phyloP scores from a whole-genome alignment of 345 rosid species.

The Erucastrum elatum region DNA sequence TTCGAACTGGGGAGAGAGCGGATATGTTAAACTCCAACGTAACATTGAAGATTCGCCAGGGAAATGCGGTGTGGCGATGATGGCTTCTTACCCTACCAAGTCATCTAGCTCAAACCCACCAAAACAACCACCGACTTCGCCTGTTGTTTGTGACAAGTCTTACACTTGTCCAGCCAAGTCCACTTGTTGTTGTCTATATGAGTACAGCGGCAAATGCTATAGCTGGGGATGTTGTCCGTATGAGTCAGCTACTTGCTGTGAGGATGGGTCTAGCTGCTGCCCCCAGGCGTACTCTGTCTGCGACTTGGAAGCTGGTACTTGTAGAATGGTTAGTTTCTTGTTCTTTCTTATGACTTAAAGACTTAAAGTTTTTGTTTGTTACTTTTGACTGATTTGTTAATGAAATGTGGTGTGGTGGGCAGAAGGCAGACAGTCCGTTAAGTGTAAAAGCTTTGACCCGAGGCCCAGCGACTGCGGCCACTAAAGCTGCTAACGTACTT shows the following conservation, averaged over 20 bases:
- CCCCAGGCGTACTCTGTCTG: slow-evolving; percentile 75
- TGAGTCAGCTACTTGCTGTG: slow-evolving; percentile 86
- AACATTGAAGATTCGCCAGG: slow-evolving; percentile 26
- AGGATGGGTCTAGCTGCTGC: slow-evolving; percentile 76
- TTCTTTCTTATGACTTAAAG: not conserved
- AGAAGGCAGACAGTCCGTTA: slow-evolving; percentile 65
- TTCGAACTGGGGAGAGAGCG: slow-evolving; percentile 40
- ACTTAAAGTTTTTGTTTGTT: not conserved
- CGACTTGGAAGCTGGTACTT: slow-evolving; percentile 60
- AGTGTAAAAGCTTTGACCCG: slow-evolving; percentile 55
- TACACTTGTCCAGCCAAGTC: slow-evolving; percentile 57
- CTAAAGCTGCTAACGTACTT: slow-evolving; percentile 28
- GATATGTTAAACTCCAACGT: slow-evolving; percentile 36
- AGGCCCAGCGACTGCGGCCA: slow-evolving; percentile 47
- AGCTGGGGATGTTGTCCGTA: slow-evolving; percentile 91
- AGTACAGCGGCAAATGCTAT: slow-evolving; percentile 56
- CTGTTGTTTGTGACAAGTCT: slow-evolving; percentile 60
- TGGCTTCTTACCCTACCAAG: slow-evolving; percentile 41
- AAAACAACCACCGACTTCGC: slow-evolving; percentile 66
- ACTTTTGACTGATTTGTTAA: slow-evolving; percentile 8
- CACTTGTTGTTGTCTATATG: slow-evolving; percentile 76
- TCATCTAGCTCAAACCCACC: slow-evolving; percentile 65
- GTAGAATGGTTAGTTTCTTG: slow-evolving; percentile 60
- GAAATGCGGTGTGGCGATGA: slow-evolving; percentile 39
- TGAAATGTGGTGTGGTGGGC: slow-evolving; percentile 33